Conservation (phyloP, 75 land plant species). For the Adiantum capillusveneris region DNA sequence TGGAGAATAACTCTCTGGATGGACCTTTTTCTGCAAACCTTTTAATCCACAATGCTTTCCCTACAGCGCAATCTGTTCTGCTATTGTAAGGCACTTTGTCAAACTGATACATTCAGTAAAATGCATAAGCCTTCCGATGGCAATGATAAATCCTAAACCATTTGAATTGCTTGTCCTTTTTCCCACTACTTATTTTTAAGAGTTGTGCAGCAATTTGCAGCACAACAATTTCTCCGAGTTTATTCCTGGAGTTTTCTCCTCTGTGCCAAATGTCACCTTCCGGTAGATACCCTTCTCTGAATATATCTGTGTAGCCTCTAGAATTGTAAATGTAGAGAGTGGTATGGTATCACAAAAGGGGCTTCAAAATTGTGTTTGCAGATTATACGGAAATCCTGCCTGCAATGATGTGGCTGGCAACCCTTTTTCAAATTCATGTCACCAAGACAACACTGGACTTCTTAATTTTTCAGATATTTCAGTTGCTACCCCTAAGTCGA, state of each 20-base stretch:
- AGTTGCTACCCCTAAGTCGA: neutral
- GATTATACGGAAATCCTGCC: slow-evolving; percentile 34
- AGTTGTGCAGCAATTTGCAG: too few relatives aligned
- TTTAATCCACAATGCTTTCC: slow-evolving; percentile 25
- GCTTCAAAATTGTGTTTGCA: slow-evolving; percentile 5
- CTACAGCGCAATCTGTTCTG: neutral
- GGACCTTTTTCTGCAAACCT: slow-evolving; percentile 38
- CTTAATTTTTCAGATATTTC: neutral
- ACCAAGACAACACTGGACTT: neutral
- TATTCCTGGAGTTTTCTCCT: slow-evolving; percentile 34
- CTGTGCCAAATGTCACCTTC: neutral
- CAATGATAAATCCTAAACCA: too few relatives aligned
- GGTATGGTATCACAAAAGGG: too few relatives aligned
- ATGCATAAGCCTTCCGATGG: too few relatives aligned
- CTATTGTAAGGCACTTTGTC: too few relatives aligned
- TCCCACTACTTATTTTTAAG: too few relatives aligned
- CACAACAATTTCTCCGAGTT: slow-evolving; percentile 12
- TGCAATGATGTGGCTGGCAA: slow-evolving; percentile 17
- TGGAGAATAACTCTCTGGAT: slow-evolving; percentile 40
- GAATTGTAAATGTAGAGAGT: too few relatives aligned
- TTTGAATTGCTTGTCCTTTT: too few relatives aligned
- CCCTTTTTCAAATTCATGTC: neutral
- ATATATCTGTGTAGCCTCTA: neutral
- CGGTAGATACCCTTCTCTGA: neutral
- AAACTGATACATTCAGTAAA: too few relatives aligned